Conservation (phyloP, 495 filamentous ascomycete species). For the Aspergillus conjunctus region DNA sequence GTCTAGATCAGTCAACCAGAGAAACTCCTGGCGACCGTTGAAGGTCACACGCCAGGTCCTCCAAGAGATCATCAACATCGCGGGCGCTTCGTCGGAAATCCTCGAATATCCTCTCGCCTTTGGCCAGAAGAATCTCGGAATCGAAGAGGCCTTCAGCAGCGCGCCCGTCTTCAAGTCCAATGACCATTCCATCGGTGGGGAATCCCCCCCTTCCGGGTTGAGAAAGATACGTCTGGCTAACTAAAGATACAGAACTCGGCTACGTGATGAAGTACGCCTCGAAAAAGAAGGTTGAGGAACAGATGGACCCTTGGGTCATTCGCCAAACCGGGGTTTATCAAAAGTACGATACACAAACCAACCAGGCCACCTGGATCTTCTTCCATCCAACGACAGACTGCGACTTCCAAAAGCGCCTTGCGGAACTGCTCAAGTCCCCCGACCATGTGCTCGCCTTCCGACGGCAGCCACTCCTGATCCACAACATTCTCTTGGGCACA, state of each 20-base stretch:
- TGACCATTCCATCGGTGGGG: constrained; percentile 30
- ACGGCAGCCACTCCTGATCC: constrained; percentile 32
- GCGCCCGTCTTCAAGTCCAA: constrained; percentile 25
- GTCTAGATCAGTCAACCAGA: constrained; percentile 45
- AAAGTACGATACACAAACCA: constrained; percentile 31
- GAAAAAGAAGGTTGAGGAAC: constrained; percentile 31
- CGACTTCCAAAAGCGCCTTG: constrained; percentile 29
- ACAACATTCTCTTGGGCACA: constrained; percentile 37
- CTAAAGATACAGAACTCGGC: constrained; percentile 35
- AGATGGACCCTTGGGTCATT: constrained; percentile 38
- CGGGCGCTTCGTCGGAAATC: constrained; percentile 33
- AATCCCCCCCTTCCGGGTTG: background rate
- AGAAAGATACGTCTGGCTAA: background rate
- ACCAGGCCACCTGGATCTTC: constrained; percentile 35
- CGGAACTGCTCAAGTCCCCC: constrained; percentile 16
- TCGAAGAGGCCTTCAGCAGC: constrained; percentile 43
- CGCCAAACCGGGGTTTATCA: constrained; percentile 50
- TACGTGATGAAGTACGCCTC: constrained; percentile 48
- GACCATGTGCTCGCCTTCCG: constrained; percentile 13
- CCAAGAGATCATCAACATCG: constrained; percentile 30
- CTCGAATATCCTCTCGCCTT: constrained; percentile 44
- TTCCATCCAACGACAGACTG: constrained; percentile 40
- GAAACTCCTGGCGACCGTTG: constrained; percentile 45
- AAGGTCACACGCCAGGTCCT: constrained; percentile 39
- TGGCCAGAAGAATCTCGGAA: constrained; percentile 36